phyloP scores from a whole-genome alignment of 2,329 filamentous ascomycete species.

The Xylaria sp. region DNA sequence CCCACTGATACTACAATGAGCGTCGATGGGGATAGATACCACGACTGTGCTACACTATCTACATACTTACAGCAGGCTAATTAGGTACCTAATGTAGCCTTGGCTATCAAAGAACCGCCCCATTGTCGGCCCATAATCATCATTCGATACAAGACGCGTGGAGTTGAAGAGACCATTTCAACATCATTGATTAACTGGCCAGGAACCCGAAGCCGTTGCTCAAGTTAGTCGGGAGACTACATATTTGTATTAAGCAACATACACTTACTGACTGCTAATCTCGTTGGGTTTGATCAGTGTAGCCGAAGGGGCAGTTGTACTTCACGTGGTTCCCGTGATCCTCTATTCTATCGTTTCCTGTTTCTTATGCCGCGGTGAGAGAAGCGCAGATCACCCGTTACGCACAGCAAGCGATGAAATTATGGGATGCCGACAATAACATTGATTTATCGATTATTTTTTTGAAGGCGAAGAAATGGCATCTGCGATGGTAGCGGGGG shows the following conservation, averaged over 20 bases:
- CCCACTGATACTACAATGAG: neutral
- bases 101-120: neutral
- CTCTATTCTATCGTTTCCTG: neutral
- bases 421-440: neutral
- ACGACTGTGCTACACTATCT: no score
- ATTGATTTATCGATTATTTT: neutral
- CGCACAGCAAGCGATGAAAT: neutral
- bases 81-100: neutral
- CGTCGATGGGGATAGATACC: constrained; percentile 4
- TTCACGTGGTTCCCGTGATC: neutral
- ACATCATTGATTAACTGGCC: neutral
- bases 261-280: neutral
- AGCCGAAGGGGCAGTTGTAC: neutral
- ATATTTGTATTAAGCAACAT: neutral
- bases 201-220: neutral
- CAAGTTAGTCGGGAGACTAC: neutral
- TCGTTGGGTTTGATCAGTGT: neutral
- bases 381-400: neutral
- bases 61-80: neutral
- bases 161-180: neutral
- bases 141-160: neutral
- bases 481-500: constrained; percentile 50
- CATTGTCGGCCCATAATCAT: constrained; percentile 5
- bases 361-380: neutral
- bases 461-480: constrained; percentile 22